Percentiles rank a stretch among this genome's conserved stretches.
phyloP scores from a whole-genome alignment of 768 basidiomycete genomes.

The Auricularia sp. region DNA sequence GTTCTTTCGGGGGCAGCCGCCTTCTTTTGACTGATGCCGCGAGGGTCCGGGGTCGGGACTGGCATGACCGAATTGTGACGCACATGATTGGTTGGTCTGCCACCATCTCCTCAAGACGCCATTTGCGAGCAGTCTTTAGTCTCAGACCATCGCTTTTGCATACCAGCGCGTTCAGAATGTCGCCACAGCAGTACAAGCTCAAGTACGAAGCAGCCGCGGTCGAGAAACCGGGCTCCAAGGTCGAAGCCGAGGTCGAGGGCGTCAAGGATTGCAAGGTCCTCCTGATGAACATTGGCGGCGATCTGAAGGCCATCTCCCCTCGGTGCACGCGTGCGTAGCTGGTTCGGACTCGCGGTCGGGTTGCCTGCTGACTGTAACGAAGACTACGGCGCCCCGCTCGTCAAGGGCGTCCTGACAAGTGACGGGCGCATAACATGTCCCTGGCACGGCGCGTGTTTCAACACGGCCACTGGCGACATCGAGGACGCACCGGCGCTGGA shows the following conservation, averaged over 20 bases:
- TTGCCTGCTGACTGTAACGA: no score
- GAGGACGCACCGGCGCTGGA: constrained; percentile 85
- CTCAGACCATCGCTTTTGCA: neutral
- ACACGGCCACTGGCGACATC: constrained; percentile 73
- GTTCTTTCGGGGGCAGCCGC: neutral
- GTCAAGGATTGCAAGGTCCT: neutral
- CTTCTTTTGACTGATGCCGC: neutral
- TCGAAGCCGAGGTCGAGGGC: neutral
- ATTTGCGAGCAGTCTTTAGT: neutral
- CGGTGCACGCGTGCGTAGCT: neutral
- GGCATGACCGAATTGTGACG: neutral
- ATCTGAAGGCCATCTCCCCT: neutral
- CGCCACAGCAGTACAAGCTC: neutral
- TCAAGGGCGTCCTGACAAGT: constrained; percentile 54
- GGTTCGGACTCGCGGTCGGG: no score
- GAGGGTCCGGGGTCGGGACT: neutral
- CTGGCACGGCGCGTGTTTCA: constrained; percentile 86
- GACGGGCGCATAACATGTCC: constrained; percentile 68
- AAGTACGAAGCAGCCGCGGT: neutral
- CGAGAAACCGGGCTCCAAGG: neutral
- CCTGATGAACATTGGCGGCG: neutral
- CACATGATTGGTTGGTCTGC: neutral
- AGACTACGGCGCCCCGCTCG: constrained; percentile 76
- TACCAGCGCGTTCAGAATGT: neutral
- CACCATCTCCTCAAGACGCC: neutral